Conservation (phyloP, 1,284 basidiomycete genomes). For the Pascua sp. region DNA sequence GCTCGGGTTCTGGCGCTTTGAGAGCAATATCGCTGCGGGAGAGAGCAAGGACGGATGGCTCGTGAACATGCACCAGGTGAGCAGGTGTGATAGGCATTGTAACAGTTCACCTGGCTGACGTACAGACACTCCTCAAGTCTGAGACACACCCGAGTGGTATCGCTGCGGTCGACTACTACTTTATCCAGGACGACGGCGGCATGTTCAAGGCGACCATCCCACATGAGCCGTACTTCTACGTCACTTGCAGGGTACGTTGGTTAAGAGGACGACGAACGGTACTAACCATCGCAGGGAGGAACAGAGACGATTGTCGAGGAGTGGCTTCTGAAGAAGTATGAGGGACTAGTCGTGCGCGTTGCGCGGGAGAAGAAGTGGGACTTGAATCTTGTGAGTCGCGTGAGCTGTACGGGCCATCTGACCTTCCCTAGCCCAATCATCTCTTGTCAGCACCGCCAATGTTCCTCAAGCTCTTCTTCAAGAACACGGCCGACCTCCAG, state of each 20-base stretch:
- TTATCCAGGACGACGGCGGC: constrained; percentile 92
- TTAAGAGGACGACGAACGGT: too few species aligned
- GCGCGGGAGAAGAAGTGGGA: constrained; percentile 86
- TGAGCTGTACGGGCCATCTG: not conserved
- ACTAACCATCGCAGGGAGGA: constrained; percentile 59
- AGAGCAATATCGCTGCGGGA: constrained; percentile 59
- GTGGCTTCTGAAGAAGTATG: constrained; percentile 91
- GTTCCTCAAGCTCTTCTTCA: constrained; percentile 85
- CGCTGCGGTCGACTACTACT: constrained; percentile 94
- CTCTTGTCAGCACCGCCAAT: constrained; percentile 85
- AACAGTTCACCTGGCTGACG: constrained; percentile 3
- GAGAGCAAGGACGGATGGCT: constrained; percentile 80
- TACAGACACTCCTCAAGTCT: constrained; percentile 78
- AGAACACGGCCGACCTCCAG: constrained; percentile 88
- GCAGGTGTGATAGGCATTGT: constrained; percentile 39
- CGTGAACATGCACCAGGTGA: constrained; percentile 95
- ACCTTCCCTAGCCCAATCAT: constrained; percentile 70
- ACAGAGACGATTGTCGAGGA: constrained; percentile 91
- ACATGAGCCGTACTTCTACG: constrained; percentile 92
- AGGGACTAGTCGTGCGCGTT: constrained; percentile 76
- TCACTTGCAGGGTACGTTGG: constrained; percentile 75
- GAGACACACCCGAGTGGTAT: constrained; percentile 73
- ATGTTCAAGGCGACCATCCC: constrained; percentile 93
- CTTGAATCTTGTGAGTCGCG: constrained; percentile 62
- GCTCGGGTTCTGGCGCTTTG: constrained; percentile 77